Evolutionary conservation across 23 red algal genomes (phyloP), one percentile per base, ranked within the genome.

Genomic region (Chondrus crispus): DNA sequence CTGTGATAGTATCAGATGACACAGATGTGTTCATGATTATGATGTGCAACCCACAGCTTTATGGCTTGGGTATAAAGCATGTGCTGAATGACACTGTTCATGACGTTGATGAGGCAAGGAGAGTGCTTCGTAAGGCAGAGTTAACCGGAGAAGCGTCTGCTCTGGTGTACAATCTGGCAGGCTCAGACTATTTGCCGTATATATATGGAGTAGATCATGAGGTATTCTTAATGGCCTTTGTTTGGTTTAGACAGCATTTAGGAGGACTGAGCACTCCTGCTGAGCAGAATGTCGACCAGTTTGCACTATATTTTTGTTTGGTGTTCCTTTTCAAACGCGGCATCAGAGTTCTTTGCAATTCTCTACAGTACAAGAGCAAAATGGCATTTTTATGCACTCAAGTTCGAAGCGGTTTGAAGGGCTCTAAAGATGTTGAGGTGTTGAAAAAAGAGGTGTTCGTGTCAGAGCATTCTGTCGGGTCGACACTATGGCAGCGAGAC

Each of bases 1-100:
- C 3, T 6, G 40, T 80, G 2, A 22, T 80, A 38, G 74, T 80
- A 2, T 80, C 74, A 20, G 35, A 80, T 13, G 74, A 80, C 74
- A 80, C 46, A 2, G 46, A 80, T 28, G 74, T 80, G 16, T 37
- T 43, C 19, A 80, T 80, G 12, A 80, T 80, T 52, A 45, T 80
- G 3, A 50, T 50, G 24, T 50, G 51, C 22, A 20, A 24, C 5
- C 7, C 39, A 29, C 38, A 32, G 6, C 3, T 80, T 22, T 33
- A 32, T 45, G 16, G 38, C 7, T 38, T 28, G 74, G 38, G 57
- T 29, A 33, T 52, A 3, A 4, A 38, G 40, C 40, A 54, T 80
- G 18, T 80, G 11, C 46, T 80, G 2, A 29, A 29, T 29, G 74
- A 80, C 11, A 50, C 26, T 33, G 46, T 80, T 5, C 35, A 38